Percentiles rank a stretch among this genome's conserved stretches.
phyloP scores from a whole-genome alignment of 1,284 basidiomycete species.

The Trametes sp. region DNA sequence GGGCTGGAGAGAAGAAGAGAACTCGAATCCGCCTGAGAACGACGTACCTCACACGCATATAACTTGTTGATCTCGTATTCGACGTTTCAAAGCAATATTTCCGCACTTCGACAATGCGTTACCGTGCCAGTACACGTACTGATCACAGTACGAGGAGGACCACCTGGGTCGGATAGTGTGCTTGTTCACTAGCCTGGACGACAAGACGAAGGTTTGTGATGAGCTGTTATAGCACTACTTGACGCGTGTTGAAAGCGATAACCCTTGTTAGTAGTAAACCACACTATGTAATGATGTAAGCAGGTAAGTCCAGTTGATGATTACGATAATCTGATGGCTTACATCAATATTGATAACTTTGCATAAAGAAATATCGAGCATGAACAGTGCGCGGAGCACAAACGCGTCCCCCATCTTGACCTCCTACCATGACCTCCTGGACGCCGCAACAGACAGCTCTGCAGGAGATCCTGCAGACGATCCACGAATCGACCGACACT shows the following conservation, averaged over 20 bases:
- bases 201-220: too few species aligned
- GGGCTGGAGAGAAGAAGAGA: conserved; percentile 24
- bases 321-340: background rate
- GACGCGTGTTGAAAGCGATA: too few species aligned
- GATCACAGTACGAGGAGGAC: too few species aligned
- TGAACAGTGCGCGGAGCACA: conserved; percentile 24
- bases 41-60: conserved; percentile 8
- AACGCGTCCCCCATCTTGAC: conserved; percentile 41
- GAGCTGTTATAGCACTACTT: too few species aligned
- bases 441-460: conserved; percentile 78
- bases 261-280: too few species aligned
- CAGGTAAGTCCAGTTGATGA: background rate
- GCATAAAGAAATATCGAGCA: background rate
- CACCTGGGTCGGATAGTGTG: too few species aligned
- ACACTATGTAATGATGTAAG: background rate
- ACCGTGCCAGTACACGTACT: too few species aligned
- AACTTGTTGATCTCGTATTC: conserved; percentile 14
- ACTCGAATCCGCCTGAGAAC: background rate
- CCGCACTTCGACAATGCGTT: background rate
- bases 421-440: conserved; percentile 67
- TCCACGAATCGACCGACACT: conserved; percentile 84
- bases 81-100: conserved; percentile 7
- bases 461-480: conserved; percentile 86
- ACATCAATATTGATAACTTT: background rate
- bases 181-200: too few species aligned